A percentile compares a stretch with the other conserved stretches of the same genome.
Evolutionary conservation across 164 flowering plant genomes (phyloP).

Genomic region (Macadamia integrifolia): DNA sequence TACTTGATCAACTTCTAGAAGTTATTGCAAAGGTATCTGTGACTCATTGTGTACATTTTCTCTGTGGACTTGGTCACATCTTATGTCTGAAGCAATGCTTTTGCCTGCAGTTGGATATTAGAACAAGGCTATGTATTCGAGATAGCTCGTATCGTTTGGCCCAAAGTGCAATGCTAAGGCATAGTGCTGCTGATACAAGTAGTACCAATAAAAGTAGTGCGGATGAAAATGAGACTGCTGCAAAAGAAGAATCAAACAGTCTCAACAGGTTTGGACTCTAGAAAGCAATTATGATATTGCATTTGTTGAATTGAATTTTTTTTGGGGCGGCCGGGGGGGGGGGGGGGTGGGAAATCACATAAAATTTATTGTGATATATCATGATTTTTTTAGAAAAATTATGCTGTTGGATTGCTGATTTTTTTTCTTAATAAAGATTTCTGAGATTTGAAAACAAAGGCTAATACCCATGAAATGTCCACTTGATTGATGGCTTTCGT

Average conservation of each 20-base stretch:
- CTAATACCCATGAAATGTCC: too few relatives aligned
- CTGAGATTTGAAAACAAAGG: too few relatives aligned
- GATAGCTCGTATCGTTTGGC: slow-evolving; percentile 88
- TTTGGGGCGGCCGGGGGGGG: too few relatives aligned
- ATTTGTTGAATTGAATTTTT: too few relatives aligned
- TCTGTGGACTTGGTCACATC: neutral
- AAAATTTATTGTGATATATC: neutral
- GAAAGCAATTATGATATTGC: neutral
- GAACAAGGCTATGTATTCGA: slow-evolving; percentile 57
- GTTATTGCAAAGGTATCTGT: slow-evolving; percentile 52
- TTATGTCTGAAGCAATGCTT: slow-evolving; percentile 2
- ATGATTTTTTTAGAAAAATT: neutral
- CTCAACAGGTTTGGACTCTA: slow-evolving; percentile 43
- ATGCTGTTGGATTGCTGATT: too few relatives aligned
- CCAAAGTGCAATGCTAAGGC: slow-evolving; percentile 70
- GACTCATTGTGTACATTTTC: slow-evolving; percentile 3
- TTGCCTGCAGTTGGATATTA: slow-evolving; percentile 60
- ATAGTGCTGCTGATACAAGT: slow-evolving; percentile 43
- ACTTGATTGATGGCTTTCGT: too few relatives aligned
- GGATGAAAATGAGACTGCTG: slow-evolving; percentile 31
- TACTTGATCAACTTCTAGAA: slow-evolving; percentile 64
- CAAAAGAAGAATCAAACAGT: slow-evolving; percentile 35
- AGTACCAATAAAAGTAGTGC: slow-evolving; percentile 33
- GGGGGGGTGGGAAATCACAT: too few relatives aligned
- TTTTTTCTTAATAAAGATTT: too few relatives aligned